Base-by-base conservation (phyloP, 2,329 filamentous ascomycete species). In the Diplocarpon rosae region DNA sequence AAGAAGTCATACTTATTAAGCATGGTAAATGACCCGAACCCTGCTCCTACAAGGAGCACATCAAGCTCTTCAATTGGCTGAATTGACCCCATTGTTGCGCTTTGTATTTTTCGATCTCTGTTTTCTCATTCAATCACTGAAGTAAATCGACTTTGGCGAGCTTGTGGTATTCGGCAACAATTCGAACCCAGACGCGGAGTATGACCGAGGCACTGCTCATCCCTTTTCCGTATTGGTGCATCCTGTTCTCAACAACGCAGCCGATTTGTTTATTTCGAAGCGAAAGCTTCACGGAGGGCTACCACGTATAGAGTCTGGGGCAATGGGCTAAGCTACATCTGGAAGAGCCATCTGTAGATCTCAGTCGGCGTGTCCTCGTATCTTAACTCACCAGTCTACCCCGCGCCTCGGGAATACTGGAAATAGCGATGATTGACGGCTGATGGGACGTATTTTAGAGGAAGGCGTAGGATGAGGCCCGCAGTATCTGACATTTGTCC, bases 11-110 rank as follows among this genome's bases (percentile, higher is more conserved):
- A 43, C 41, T 43, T 43, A 15, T 43, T 43, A 13, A 43, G 34
- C 41, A 43, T 43, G 7, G 41, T 43, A 31, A 37, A 43, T 20
- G 41, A 30, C 8, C 41, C 41, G 28, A 43, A 43, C 11, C 41
- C 41, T 3, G 41, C 41, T 37, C 41, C 41, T 7, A 43, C 34
- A 29, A 43, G 41, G 14, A 43, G 28, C 11, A 29, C 41, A 27
- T 43, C 41, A 13, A 43, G 41, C 9, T 43, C 41, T 37, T 37
- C 20, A 2, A 32, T 16, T 32, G 27, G 34, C 36, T 43, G 41
- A 37, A 43, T 17, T 10, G 41, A 43, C 32, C 41, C 41, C 41
- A 43, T 43, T n/a, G 15, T 37, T 43, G 15, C 12, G 13, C 11
- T 16, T 28, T 14, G 30, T 5, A 7, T 24, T 7, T 24, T 24